These are phyloP conservation scores for Entophlyctis luteolus DNA, from an alignment of 192 early-diverging fungal genomes.

Conservation along the genomic window DNA sequence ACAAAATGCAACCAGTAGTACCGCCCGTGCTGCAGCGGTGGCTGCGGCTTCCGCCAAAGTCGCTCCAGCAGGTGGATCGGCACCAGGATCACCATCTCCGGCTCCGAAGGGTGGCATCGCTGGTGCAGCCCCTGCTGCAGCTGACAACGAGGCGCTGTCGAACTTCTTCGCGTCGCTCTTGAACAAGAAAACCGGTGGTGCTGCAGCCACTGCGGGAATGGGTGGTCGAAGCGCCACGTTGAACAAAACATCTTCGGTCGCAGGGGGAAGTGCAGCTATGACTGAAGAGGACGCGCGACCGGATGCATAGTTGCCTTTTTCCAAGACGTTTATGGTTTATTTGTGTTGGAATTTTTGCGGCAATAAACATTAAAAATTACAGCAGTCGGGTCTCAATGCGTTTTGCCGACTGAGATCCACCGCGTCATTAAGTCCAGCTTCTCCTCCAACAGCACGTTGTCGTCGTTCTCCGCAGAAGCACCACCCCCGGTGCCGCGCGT, in stretches of 20 bases:
- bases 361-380: too few relatives aligned
- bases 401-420: constrained; percentile 7
- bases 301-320: too few relatives aligned
- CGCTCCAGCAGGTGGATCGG: neutral
- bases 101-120: neutral
- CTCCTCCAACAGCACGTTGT: neutral
- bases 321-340: too few relatives aligned
- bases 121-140: neutral
- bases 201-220: neutral
- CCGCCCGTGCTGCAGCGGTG: constrained; percentile 5
- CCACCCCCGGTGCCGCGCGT: neutral
- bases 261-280: too few relatives aligned
- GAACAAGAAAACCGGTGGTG: constrained; percentile 15
- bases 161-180: constrained; percentile 85
- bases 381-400: too few relatives aligned
- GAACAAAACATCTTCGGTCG: too few relatives aligned
- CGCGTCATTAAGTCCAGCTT: constrained; percentile 5
- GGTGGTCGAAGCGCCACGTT: too few relatives aligned
- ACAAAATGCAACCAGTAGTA: too few relatives aligned
- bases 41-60: neutral
- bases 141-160: constrained; percentile 74
- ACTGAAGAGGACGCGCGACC: too few relatives aligned
- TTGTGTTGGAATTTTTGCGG: too few relatives aligned
- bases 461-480: neutral
- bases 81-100: neutral